phyloP scores from a whole-genome alignment of 257 asterid species.

The Solanum bulbocastanum region DNA sequence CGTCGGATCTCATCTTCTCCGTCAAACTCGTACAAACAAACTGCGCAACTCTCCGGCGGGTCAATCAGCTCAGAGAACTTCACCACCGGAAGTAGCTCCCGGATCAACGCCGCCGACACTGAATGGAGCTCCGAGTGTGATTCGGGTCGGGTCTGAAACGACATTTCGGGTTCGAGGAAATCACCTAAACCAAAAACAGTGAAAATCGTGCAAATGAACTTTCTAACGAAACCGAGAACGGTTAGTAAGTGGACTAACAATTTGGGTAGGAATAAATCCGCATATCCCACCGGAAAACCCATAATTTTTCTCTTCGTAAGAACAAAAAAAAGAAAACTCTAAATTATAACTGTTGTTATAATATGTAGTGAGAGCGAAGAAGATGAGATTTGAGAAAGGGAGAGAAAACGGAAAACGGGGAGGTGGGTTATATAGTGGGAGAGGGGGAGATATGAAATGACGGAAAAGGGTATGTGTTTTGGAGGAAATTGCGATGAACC shows the following conservation, averaged over 20 bases:
- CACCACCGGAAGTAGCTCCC: conserved; percentile 79
- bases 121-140: conserved; percentile 32
- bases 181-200: conserved; percentile 50
- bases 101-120: conserved; percentile 57
- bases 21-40: conserved; percentile 70
- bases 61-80: conserved; percentile 51
- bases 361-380: background rate
- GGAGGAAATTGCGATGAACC: background rate
- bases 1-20: conserved; percentile 88
- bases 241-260: conserved; percentile 45
- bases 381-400: background rate
- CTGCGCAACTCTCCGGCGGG: conserved; percentile 84
- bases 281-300: conserved; percentile 89
- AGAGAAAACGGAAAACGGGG: background rate
- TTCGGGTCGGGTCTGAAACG: conserved; percentile 8
- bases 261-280: conserved; percentile 68
- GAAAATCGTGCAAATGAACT: conserved; percentile 18
- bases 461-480: conserved; percentile 14
- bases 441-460: conserved; percentile 5
- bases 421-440: conserved; percentile 18
- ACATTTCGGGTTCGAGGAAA: conserved; percentile 35
- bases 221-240: conserved; percentile 41
- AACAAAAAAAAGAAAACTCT: background rate
- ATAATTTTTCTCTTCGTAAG: conserved; percentile 1
- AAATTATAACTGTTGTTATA: background rate